Base-by-base conservation (phyloP, 1,284 basidiomycete species). In the Caloboletus inedulis region DNA sequence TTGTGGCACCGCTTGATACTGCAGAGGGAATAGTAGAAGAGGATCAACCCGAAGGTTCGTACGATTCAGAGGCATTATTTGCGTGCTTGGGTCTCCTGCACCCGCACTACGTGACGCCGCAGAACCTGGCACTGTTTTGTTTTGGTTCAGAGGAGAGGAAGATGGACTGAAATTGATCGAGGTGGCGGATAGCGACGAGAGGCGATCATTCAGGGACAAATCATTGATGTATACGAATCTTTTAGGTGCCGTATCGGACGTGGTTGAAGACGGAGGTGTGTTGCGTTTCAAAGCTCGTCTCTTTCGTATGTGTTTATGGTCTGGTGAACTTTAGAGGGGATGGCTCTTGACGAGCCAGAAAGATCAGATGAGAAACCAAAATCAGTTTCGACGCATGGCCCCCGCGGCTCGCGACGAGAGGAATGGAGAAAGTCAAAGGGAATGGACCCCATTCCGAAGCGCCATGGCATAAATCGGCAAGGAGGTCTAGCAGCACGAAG, bases 361-460 rank as follows among this genome's bases (percentile, higher is more conserved):
- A 49, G 65, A 62, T 53, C 62, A 46, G 52, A 64, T 30, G 55
- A 60, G 41, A 54, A 52, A 36, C 52, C 72, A 18, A 71, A 75
- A 58, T 73, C 73, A 19, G 74, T 89, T 55, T 89, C 88, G 19
- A 91, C 89, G 4, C 87, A 89, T 62, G 88, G 88, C 14, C 79
- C 82, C 5, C 81, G 87, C 37, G 72, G 74, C 41, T 87, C 88
- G 45, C 75, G 88, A 51, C 75, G 84, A 57, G 87, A 89, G 61
- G 76, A 83, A 59, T 91, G 89, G 89, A 76, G 88, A 61, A 69
- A 71, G 53, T 85, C 89, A 35, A 91, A 89, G 63, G 88, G 89
- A 41, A 62, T 89, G 69, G 61, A 74, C 9, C 69, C 81, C 25
- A 69, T 78, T 51, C 74, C 79, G 8, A 75, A 74, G 56, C 66